phyloP scores from a whole-genome alignment of 2,329 filamentous ascomycete species.

The Cladorrhinum sp. region DNA sequence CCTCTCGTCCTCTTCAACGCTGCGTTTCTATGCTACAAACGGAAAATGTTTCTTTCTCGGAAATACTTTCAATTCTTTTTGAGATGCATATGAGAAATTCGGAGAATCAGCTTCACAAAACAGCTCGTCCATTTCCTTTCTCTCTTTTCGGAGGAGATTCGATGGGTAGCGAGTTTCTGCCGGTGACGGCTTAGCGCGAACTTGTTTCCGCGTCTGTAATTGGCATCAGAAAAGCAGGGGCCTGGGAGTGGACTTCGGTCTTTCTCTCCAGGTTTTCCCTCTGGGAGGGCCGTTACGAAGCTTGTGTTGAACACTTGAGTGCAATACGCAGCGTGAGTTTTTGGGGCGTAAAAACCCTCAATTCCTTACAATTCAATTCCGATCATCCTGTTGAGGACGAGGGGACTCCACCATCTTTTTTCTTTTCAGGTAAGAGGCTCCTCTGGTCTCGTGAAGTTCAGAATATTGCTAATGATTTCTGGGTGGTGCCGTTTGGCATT shows the following conservation, averaged over 20 bases:
- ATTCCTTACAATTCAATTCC: constrained; percentile 32
- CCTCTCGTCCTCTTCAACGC: constrained; percentile 75
- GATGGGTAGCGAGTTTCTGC: constrained; percentile 28
- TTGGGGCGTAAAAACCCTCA: constrained; percentile 6
- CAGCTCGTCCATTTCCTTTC: constrained; percentile 16
- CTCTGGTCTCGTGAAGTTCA: constrained; percentile 6
- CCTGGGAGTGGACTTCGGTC: constrained; percentile 18
- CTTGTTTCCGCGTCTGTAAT: constrained; percentile 28
- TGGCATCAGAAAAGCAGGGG: constrained; percentile 37
- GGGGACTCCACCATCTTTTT: constrained; percentile 30
- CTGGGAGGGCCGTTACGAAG: constrained; percentile 32
- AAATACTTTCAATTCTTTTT: constrained; percentile 32
- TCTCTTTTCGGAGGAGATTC: constrained; percentile 9
- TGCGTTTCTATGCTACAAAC: constrained; percentile 89
- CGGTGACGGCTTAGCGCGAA: constrained; percentile 32
- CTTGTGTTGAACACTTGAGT: constrained; percentile 34
- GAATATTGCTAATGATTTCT: constrained; percentile 31
- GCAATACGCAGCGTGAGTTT: constrained; percentile 34
- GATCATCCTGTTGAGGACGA: constrained; percentile 35
- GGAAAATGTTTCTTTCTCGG: constrained; percentile 44
- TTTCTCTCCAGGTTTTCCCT: constrained; percentile 21
- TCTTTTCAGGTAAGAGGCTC: constrained; percentile 29
- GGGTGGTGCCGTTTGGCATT: not conserved
- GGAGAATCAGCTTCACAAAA: constrained; percentile 32
- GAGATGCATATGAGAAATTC: constrained; percentile 74